These are phyloP conservation scores for Cladobotryum mycophilum DNA, from an alignment of 2,329 filamentous ascomycete species.

Conservation along the genomic window DNA sequence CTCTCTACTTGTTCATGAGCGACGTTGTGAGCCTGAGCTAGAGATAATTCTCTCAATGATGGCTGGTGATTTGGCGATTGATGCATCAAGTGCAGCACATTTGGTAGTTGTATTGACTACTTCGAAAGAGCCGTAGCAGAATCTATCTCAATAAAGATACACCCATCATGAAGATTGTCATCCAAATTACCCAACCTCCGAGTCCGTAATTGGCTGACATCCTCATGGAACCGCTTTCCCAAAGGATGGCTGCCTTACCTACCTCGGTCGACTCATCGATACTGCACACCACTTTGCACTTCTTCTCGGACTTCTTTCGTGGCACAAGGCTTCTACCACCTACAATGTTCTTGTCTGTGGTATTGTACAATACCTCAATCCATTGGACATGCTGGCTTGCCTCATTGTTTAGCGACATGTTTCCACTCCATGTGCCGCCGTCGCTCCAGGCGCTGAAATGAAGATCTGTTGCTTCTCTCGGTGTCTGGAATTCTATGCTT, in stretches of 20 bases:
- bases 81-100: too few species aligned
- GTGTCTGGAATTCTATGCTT: slow-evolving; percentile 49
- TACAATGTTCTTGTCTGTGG: slow-evolving; percentile 18
- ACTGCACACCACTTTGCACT: slow-evolving; percentile 26
- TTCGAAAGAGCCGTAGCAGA: too few species aligned
- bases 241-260: slow-evolving; percentile 20
- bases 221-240: slow-evolving; percentile 18
- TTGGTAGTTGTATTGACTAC: too few species aligned
- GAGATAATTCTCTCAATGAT: too few species aligned
- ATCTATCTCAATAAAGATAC: too few species aligned
- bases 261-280: slow-evolving; percentile 27
- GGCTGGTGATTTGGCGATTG: too few species aligned
- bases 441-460: slow-evolving; percentile 58
- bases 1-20: too few species aligned
- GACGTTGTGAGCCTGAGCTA: too few species aligned
- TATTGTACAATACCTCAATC: slow-evolving; percentile 55
- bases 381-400: slow-evolving; percentile 56
- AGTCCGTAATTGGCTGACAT: neutral
- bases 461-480: slow-evolving; percentile 44
- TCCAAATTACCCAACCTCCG: too few species aligned
- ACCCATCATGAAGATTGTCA: too few species aligned
- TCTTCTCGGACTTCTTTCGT: slow-evolving; percentile 15
- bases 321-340: slow-evolving; percentile 15
- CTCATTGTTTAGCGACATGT: slow-evolving; percentile 44
- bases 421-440: slow-evolving; percentile 53